Conservation (phyloP, 2,329 filamentous ascomycete species). For the Dactylella cylindrospora region DNA sequence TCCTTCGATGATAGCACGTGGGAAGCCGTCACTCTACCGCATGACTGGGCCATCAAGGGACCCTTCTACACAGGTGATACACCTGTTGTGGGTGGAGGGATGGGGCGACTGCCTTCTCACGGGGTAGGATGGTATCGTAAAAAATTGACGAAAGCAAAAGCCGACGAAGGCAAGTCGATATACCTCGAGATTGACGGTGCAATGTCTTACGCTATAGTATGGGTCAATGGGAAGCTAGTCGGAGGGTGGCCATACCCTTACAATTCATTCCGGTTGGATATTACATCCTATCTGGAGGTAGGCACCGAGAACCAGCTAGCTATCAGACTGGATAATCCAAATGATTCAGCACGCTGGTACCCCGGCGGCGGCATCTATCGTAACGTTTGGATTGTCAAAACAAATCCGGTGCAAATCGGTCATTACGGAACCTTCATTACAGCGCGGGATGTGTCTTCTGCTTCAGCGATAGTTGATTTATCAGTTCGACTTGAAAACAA, state of each 20-base stretch:
- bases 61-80: conserved; percentile 53
- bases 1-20: conserved; percentile 54
- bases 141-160: conserved; percentile 50
- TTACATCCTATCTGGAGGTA: too few relatives aligned
- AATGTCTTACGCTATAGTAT: conserved; percentile 59
- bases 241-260: conserved; percentile 60
- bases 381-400: conserved; percentile 60
- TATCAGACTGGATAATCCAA: too few relatives aligned
- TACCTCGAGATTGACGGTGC: conserved; percentile 59
- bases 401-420: conserved; percentile 55
- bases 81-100: conserved; percentile 52
- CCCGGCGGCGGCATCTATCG: conserved; percentile 60
- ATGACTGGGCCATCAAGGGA: conserved; percentile 58
- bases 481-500: conserved; percentile 57
- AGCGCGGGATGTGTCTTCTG: conserved; percentile 54
- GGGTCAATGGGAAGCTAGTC: conserved; percentile 58
- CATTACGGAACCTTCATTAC: conserved; percentile 59
- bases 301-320: too few relatives aligned
- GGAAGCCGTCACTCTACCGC: conserved; percentile 55
- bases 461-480: conserved; percentile 56
- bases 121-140: conserved; percentile 61
- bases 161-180: conserved; percentile 52
- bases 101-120: conserved; percentile 57
- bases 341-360: too few relatives aligned
- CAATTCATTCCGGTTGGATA: too few relatives aligned